Evolutionary conservation across 345 rosid species (phyloP), one percentile per base, ranked within the genome.

Genomic region (Nephelium lappaceum): DNA sequence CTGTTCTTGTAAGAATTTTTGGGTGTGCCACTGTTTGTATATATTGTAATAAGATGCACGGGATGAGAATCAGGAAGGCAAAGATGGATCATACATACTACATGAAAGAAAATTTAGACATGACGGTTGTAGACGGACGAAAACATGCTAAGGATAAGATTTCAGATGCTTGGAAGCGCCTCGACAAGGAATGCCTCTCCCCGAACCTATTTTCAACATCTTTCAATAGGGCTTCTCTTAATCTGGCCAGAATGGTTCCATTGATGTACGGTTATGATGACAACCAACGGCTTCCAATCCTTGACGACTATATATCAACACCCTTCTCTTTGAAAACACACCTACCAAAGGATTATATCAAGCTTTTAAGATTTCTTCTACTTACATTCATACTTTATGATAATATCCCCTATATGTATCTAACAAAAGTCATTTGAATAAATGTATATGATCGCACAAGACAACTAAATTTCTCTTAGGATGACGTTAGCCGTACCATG

Each of bases 211-310:
- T 85, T 57, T 81, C 97, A 2, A 9, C 71, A n/a, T 14, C 83
- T 58, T 89, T 89, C 55, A 53, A 45, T 0, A 79, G 72, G 27
- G 87, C 85, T 80, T 81, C 82, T 51, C 87, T 86, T 11, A 83
- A 89, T 75, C 45, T 84, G 14, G 91, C 92, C 8, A 89, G 92
- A 67, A 86, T 83, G 88, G 90, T 89, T 8, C 91, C 90, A 1
- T 23, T 89, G 80, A 88, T 91, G 91, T 89, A 91, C n/a, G 39
- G 39, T 49, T 89, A 89, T 7, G 90, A 88, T n/a, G 79, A 79
- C 51, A 76, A 71, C 31, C 85, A 79, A 43, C 41, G 78, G 8
- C 89, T 91, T 43, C 89, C 92, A 2, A 18, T n/a, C 47, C 84
- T 89, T 18, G 81, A 88, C 21, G 77, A 77, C 11, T 31, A 11